These are phyloP conservation scores for Tarenaya hassleriana DNA, from an alignment of 345 rosid genomes.

Conservation along the genomic window DNA sequence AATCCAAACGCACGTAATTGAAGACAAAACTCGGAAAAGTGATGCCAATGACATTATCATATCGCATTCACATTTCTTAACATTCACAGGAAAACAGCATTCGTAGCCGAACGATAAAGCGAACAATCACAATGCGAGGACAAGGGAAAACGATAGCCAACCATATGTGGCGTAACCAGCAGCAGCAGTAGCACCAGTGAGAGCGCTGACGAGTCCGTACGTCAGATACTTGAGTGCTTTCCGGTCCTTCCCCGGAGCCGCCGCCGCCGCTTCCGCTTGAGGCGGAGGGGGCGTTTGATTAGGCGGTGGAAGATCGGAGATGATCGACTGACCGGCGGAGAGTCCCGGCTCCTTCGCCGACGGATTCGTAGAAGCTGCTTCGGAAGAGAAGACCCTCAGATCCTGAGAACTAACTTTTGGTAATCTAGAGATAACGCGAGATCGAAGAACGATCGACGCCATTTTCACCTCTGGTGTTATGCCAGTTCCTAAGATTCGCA, in stretches of 20 bases:
- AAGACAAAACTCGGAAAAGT: not conserved
- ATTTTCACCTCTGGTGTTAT: conserved; percentile 30
- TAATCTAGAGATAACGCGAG: conserved; percentile 35
- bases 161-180: conserved; percentile 62
- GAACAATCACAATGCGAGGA: not conserved
- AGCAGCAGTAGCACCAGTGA: conserved; percentile 55
- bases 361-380: conserved; percentile 33
- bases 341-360: conserved; percentile 32
- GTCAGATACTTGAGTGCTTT: conserved; percentile 50
- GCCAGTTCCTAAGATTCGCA: conserved; percentile 12
- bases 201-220: conserved; percentile 42
- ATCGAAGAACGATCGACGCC: conserved; percentile 48
- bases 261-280: conserved; percentile 27
- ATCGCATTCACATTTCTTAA: not conserved
- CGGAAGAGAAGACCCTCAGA: conserved; percentile 34
- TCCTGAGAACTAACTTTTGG: conserved; percentile 18
- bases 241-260: conserved; percentile 26
- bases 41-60: not conserved
- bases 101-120: not conserved
- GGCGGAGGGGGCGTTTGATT: conserved; percentile 29
- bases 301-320: conserved; percentile 37
- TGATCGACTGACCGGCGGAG: conserved; percentile 40
- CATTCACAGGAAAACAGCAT: not conserved
- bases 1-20: not conserved
- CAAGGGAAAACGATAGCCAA: conserved; percentile 21